phyloP scores from a whole-genome alignment of 2,329 filamentous ascomycete species.

The Ceratocystis variospora region DNA sequence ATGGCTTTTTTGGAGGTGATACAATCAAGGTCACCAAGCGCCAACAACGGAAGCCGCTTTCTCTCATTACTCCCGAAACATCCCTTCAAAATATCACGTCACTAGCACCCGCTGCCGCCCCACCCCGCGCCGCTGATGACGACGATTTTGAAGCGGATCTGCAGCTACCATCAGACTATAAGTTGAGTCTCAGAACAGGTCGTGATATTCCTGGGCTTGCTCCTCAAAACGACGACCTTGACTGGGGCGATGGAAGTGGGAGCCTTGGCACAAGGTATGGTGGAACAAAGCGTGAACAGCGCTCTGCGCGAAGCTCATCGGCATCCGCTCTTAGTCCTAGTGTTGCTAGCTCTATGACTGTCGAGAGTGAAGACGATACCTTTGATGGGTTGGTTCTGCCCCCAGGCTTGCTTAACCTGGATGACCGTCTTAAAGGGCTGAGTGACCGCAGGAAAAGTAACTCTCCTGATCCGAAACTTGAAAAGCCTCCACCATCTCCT shows the following conservation, averaged over 20 bases:
- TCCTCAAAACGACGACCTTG: conserved; percentile 61
- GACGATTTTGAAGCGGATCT: conserved; percentile 63
- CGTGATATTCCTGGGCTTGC: conserved; percentile 42
- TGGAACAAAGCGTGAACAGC: conserved; percentile 67
- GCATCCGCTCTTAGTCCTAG: conserved; percentile 84
- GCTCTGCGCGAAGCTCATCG: conserved; percentile 71
- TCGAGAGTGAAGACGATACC: conserved; percentile 86
- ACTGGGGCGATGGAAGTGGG: conserved; percentile 89
- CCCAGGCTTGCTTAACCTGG: conserved; percentile 68
- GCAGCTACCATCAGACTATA: conserved; percentile 53
- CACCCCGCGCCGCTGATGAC: conserved; percentile 26
- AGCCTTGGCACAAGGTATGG: conserved; percentile 84
- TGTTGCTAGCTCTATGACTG: conserved; percentile 76
- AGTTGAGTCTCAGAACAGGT: conserved; percentile 49
- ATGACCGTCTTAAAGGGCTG: conserved; percentile 46
- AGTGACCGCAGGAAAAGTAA: conserved; percentile 53
- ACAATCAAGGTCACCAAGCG: conserved; percentile 57
- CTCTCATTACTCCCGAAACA: conserved; percentile 43
- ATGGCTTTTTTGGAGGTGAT: conserved; percentile 50
- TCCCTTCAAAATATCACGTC: conserved; percentile 29
- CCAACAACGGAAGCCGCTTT: conserved; percentile 38
- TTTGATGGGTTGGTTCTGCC: conserved; percentile 82
- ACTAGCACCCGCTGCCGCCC: conserved; percentile 4
- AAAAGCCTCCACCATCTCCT: conserved; percentile 13
- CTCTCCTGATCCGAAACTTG: conserved; percentile 35